A percentile compares a stretch with the other conserved stretches of the same genome.
These are phyloP conservation scores for Wickerhamomyces sp. DNA, from an alignment of 1,139 yeast species.

Conservation along the genomic window DNA sequence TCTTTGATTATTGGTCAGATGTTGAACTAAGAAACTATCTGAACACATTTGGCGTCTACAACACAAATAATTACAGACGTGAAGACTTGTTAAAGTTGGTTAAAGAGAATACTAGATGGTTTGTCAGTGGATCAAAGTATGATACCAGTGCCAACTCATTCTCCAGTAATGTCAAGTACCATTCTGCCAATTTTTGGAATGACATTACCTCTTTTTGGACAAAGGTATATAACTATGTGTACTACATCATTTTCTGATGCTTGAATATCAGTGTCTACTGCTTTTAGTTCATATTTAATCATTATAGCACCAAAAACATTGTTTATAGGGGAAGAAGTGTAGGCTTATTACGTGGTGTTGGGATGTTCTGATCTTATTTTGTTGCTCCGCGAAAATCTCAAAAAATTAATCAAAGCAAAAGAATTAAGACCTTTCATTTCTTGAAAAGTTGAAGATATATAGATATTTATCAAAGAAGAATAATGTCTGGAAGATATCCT, in stretches of 20 bases:
- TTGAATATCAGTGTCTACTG: neutral
- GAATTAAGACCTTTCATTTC: too few relatives aligned
- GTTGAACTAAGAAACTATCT: conserved; percentile 52
- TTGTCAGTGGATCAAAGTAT: conserved; percentile 24
- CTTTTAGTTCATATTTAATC: too few relatives aligned
- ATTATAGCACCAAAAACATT: too few relatives aligned
- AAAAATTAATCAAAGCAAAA: too few relatives aligned
- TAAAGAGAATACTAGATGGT: conserved; percentile 38
- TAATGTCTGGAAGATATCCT: conserved; percentile 48
- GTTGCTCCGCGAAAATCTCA: neutral
- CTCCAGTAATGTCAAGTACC: conserved; percentile 5
- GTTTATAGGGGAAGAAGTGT: too few relatives aligned
- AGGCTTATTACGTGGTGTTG: neutral
- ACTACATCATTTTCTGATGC: conserved; percentile 7
- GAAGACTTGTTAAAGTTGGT: conserved; percentile 45
- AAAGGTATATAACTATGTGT: conserved; percentile 10
- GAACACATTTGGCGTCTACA: conserved; percentile 44
- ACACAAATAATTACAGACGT: conserved; percentile 34
- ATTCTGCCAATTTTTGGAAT: conserved; percentile 12
- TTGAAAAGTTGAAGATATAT: too few relatives aligned
- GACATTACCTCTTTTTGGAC: conserved; percentile 7
- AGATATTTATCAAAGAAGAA: neutral
- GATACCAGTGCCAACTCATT: conserved; percentile 3
- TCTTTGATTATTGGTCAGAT: conserved; percentile 47
- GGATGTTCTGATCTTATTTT: neutral